phyloP scores from a whole-genome alignment of 2,329 filamentous ascomycete genomes.

The Alternaria hordeiaustralica region DNA sequence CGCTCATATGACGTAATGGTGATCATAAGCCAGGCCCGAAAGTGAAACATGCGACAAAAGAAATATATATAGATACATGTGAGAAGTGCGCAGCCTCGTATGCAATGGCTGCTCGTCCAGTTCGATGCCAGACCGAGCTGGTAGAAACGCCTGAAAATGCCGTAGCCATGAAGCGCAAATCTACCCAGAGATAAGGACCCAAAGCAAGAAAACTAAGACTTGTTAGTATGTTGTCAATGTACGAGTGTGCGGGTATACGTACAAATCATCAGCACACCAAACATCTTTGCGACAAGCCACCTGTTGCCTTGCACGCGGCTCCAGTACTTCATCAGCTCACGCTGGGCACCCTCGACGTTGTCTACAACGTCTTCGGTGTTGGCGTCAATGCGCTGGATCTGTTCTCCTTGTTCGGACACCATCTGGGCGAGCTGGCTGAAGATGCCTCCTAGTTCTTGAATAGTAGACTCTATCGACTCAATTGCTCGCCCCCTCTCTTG shows the following conservation, averaged over 20 bases:
- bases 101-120: constrained; percentile 10
- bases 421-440: constrained; percentile 95
- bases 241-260: constrained; percentile 26
- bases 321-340: constrained; percentile 97
- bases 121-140: constrained; percentile 12
- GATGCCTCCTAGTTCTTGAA: constrained; percentile 87
- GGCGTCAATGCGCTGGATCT: constrained; percentile 96
- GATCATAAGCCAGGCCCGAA: constrained; percentile 4
- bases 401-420: constrained; percentile 96
- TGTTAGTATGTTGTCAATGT: constrained; percentile 20
- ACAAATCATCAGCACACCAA: constrained; percentile 94
- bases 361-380: constrained; percentile 98
- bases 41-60: background rate
- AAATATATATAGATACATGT: constrained; percentile 17
- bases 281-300: constrained; percentile 88
- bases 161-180: constrained; percentile 5
- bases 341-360: constrained; percentile 95
- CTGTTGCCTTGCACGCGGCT: constrained; percentile 90
- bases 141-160: constrained; percentile 21
- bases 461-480: constrained; percentile 94
- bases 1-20: background rate
- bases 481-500: constrained; percentile 94
- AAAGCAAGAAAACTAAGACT: constrained; percentile 58
- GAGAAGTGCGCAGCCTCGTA: constrained; percentile 10
- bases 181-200: constrained; percentile 70